Evolutionary conservation across 345 rosid species (phyloP).

Genomic region (Murraya paniculata): DNA sequence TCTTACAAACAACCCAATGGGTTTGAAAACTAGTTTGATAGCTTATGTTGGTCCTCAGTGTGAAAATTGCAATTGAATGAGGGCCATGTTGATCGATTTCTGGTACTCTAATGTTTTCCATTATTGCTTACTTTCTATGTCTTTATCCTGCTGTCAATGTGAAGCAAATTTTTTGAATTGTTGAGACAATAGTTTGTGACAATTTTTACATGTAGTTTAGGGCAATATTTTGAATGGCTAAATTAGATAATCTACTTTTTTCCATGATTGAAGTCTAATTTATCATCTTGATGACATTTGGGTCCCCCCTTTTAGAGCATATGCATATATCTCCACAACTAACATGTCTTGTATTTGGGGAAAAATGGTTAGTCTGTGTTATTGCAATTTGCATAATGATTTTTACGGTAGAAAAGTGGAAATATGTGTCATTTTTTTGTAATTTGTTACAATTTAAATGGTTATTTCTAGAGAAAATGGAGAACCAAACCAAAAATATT

Average conservation of each 20-base stretch:
- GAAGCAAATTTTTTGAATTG: constrained; percentile 21
- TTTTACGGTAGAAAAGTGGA: neutral
- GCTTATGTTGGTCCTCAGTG: constrained; percentile 28
- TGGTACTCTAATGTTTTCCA: constrained; percentile 18
- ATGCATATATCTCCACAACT: constrained; percentile 23
- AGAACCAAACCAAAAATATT: too few relatives aligned
- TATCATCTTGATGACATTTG: constrained; percentile 2
- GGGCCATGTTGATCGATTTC: constrained; percentile 18
- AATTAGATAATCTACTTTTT: neutral
- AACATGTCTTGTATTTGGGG: constrained; percentile 16
- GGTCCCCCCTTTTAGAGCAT: constrained; percentile 9
- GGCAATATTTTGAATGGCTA: constrained; percentile 16
- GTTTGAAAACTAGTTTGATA: constrained; percentile 13
- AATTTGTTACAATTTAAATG: neutral
- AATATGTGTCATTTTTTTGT: neutral
- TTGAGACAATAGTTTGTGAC: constrained; percentile 9
- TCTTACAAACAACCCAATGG: constrained; percentile 14
- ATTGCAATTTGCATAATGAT: neutral
- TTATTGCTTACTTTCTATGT: constrained; percentile 29
- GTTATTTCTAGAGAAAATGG: neutral
- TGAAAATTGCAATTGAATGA: constrained; percentile 20
- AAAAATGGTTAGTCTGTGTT: constrained; percentile 9
- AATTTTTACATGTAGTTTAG: constrained; percentile 10
- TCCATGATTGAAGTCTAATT: constrained; percentile 2
- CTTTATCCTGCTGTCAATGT: constrained; percentile 10